A percentile compares a stretch with the other conserved stretches of the same genome.
These are phyloP conservation scores for Ustilago lituana DNA, from an alignment of 1,284 basidiomycete species.

Conservation along the genomic window DNA sequence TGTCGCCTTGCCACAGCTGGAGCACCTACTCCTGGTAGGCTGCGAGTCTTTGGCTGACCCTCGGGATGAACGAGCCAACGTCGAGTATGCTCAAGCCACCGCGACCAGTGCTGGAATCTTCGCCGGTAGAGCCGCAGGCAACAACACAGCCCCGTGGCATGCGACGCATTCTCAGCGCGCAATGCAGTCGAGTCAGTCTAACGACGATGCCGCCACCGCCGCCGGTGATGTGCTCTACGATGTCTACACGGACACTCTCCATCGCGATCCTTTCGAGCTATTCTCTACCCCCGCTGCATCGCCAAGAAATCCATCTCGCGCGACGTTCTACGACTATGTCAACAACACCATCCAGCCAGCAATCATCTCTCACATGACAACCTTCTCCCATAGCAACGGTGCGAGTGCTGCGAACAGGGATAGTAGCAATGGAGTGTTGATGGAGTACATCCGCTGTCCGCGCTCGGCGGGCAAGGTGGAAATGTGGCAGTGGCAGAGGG, in stretches of 20 bases:
- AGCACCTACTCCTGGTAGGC: conserved; percentile 14
- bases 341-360: conserved; percentile 12
- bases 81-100: background rate
- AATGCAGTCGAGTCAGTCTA: background rate
- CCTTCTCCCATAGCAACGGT: background rate
- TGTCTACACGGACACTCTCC: background rate
- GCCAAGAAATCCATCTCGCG: background rate
- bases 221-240: background rate
- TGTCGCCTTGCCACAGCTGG: conserved; percentile 24
- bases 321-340: conserved; percentile 17
- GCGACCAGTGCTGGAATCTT: background rate
- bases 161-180: conserved; percentile 11
- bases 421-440: background rate
- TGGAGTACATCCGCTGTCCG: conserved; percentile 24
- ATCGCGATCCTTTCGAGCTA: conserved; percentile 18
- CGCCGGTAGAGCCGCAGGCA: conserved; percentile 1
- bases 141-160: conserved; percentile 25
- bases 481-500: conserved; percentile 39
- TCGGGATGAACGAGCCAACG: background rate
- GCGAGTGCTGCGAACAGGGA: background rate
- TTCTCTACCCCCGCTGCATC: background rate
- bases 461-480: conserved; percentile 12
- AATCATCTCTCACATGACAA: conserved; percentile 15
- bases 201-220: background rate
- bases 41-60: conserved; percentile 21